A percentile compares a stretch with the other conserved stretches of the same genome.
Evolutionary conservation across 345 rosid species (phyloP).

Genomic region (Carallia brachiata): DNA sequence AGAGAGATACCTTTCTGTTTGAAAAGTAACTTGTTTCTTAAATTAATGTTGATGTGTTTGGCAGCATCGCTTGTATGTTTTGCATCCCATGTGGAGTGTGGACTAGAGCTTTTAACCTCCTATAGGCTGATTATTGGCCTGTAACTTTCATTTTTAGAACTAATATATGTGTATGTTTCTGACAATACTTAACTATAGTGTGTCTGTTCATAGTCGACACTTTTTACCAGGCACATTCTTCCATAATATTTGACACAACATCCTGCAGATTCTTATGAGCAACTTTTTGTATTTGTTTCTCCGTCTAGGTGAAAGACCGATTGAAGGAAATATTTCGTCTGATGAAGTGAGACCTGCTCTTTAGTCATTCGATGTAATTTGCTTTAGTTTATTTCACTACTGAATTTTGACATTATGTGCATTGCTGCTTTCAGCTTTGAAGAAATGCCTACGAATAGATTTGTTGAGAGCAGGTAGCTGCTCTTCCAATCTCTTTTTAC

Average conservation of each 20-base stretch:
- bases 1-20: neutral
- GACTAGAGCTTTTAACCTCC: neutral
- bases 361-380: neutral
- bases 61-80: neutral
- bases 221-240: too few relatives aligned
- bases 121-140: neutral
- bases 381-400: neutral
- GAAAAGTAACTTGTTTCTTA: neutral
- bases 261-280: neutral
- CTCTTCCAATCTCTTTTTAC: neutral
- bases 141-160: neutral
- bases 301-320: conserved; percentile 68
- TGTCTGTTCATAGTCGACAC: neutral
- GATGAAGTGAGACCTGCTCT: conserved; percentile 57
- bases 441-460: conserved; percentile 96
- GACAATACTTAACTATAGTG: neutral
- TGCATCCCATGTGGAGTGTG: neutral
- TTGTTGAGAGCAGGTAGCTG: conserved; percentile 86
- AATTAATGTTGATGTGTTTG: neutral
- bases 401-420: conserved; percentile 17
- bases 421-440: conserved; percentile 61
- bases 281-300: conserved; percentile 4
- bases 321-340: conserved; percentile 75
- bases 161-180: neutral
- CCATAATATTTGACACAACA: neutral